Evolutionary conservation across 208 protist species (phyloP).

Genomic region (Leishmania aethiopica): DNA sequence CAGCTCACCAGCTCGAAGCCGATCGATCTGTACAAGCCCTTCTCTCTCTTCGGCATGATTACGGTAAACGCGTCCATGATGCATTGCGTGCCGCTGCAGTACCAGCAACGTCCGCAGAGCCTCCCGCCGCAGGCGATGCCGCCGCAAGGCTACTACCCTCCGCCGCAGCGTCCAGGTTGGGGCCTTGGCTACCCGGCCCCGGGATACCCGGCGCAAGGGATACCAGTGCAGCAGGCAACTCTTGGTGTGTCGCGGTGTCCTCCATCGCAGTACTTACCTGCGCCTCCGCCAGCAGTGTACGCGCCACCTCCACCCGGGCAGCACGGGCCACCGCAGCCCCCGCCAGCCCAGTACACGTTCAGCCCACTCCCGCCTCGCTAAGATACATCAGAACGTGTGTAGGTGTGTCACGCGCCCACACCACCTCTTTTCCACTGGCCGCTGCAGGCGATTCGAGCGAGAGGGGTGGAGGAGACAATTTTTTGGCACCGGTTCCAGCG

Average conservation of each 20-base stretch:
- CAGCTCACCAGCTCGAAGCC: slow-evolving; percentile 92
- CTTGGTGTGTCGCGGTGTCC: slow-evolving; percentile 9
- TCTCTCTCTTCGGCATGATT: slow-evolving; percentile 86
- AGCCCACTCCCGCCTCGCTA: background rate
- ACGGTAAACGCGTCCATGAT: slow-evolving; percentile 64
- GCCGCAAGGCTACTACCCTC: slow-evolving; percentile 18
- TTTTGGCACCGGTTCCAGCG: background rate
- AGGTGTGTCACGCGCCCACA: background rate
- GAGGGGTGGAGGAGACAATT: background rate
- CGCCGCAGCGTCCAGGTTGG: no score
- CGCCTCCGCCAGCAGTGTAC: slow-evolving; percentile 7
- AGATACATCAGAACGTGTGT: background rate
- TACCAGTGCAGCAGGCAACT: background rate
- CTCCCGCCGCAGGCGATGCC: slow-evolving; percentile 30
- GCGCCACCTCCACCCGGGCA: slow-evolving; percentile 6
- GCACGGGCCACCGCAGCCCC: slow-evolving; percentile 1
- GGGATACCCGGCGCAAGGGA: background rate
- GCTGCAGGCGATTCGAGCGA: background rate
- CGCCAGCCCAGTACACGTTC: slow-evolving; percentile 25
- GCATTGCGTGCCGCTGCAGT: slow-evolving; percentile 70
- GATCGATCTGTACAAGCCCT: slow-evolving; percentile 88
- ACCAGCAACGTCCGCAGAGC: slow-evolving; percentile 35
- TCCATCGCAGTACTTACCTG: background rate
- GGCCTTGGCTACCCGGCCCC: background rate
- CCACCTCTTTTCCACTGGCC: background rate